A percentile compares a stretch with the other conserved stretches of the same genome.
phyloP scores from a whole-genome alignment of 169 alveolate species.

The Cryptosporidium parvum region DNA sequence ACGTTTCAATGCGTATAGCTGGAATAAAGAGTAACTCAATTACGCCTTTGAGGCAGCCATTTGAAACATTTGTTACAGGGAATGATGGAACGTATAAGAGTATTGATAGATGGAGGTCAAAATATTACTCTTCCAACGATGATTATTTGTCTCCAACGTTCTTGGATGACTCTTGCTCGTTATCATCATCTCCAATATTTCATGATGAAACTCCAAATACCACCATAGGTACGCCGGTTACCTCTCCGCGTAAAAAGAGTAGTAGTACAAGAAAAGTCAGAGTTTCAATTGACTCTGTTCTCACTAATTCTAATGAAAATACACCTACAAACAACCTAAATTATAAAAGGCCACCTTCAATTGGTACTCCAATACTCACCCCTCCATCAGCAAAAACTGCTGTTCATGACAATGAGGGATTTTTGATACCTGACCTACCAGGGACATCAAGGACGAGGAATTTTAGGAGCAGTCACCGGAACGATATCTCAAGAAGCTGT shows the following conservation, averaged over 20 bases:
- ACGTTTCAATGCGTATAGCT: conserved; percentile 19
- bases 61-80: conserved; percentile 40
- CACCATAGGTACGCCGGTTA: not conserved
- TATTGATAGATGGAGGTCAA: conserved; percentile 56
- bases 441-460: conserved; percentile 12
- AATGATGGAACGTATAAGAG: conserved; percentile 19
- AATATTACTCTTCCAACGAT: conserved; percentile 21
- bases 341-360: conserved; percentile 15
- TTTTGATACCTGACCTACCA: conserved; percentile 64
- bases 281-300: not conserved
- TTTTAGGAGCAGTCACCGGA: not conserved
- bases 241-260: conserved; percentile 17
- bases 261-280: not conserved
- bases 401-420: conserved; percentile 61
- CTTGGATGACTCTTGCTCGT: conserved; percentile 36
- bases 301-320: conserved; percentile 26
- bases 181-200: conserved; percentile 64
- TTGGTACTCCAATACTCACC: conserved; percentile 41
- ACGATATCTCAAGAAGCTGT: not conserved
- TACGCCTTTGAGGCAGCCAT: conserved; percentile 71
- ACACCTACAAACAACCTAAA: conserved; percentile 26
- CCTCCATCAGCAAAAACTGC: conserved; percentile 16
- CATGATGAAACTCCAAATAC: conserved; percentile 60
- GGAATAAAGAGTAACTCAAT: conserved; percentile 34
- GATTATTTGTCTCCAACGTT: conserved; percentile 63